Evolutionary conservation across 2,329 filamentous ascomycete species (phyloP).

Genomic region (Daldinia sp.): DNA sequence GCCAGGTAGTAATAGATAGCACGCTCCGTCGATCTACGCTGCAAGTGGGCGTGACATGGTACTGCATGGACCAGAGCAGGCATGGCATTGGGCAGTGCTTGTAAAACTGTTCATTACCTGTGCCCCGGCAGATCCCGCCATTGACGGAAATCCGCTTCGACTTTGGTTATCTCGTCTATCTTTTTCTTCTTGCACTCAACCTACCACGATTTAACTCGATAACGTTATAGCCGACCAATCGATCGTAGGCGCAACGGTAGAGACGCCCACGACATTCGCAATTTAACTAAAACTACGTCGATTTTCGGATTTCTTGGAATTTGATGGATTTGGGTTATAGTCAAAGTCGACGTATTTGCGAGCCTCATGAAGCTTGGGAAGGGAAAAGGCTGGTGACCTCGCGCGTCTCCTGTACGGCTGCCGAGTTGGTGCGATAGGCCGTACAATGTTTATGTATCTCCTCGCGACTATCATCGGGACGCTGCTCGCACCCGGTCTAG

Average conservation of each 20-base stretch:
- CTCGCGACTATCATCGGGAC: conserved; percentile 41
- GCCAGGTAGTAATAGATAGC: conserved; percentile 27
- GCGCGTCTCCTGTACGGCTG: conserved; percentile 42
- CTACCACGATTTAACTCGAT: conserved; percentile 13
- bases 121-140: conserved; percentile 37
- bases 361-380: conserved; percentile 44
- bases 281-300: conserved; percentile 4
- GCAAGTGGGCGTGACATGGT: conserved; percentile 25
- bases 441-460: conserved; percentile 44
- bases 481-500: conserved; percentile 40
- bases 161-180: conserved; percentile 21
- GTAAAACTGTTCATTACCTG: conserved; percentile 30
- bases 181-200: conserved; percentile 24
- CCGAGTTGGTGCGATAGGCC: conserved; percentile 40
- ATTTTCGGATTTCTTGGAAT: conserved; percentile 10
- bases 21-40: conserved; percentile 36
- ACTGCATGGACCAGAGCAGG: conserved; percentile 20
- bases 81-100: conserved; percentile 32
- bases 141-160: conserved; percentile 32
- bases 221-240: conserved; percentile 9
- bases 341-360: conserved; percentile 28
- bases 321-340: conserved; percentile 39
- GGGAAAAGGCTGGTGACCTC: conserved; percentile 42
- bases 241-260: conserved; percentile 11
- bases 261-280: conserved; percentile 21